Evolutionary conservation across 1,139 yeast species (phyloP).

Genomic region (Geotrichum aggregatum): DNA sequence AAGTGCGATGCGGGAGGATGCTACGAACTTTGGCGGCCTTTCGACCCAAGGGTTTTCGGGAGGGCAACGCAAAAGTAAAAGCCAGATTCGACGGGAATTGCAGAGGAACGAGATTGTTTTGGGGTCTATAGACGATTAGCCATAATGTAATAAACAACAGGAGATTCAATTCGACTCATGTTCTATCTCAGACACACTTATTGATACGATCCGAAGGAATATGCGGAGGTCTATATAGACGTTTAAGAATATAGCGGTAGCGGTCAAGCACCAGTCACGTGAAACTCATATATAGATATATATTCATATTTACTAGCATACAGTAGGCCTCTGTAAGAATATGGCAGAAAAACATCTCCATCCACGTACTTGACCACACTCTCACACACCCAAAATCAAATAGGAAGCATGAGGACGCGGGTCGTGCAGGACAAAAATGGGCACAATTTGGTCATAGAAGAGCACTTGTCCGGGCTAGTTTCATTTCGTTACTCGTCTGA

Average conservation of each 20-base stretch:
- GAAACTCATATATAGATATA: too few species aligned
- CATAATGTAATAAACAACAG: background rate
- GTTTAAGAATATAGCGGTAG: too few species aligned
- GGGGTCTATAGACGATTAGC: conserved; percentile 20
- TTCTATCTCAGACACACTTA: background rate
- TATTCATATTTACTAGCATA: too few species aligned
- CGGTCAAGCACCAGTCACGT: too few species aligned
- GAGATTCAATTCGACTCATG: background rate
- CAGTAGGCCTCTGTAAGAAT: too few species aligned
- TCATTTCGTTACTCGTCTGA: background rate
- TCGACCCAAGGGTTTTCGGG: conserved; percentile 7
- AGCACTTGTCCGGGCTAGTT: conserved; percentile 2
- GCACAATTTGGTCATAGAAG: conserved; percentile 11
- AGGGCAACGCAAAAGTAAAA: conserved; percentile 17
- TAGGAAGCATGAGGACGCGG: conserved; percentile 7
- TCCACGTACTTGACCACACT: too few species aligned
- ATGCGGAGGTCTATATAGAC: too few species aligned
- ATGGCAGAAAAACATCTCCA: too few species aligned
- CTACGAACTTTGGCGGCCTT: conserved; percentile 22
- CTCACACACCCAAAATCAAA: too few species aligned
- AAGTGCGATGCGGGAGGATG: conserved; percentile 52
- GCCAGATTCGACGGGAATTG: conserved; percentile 16
- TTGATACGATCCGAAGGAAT: too few species aligned
- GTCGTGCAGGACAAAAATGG: conserved; percentile 11
- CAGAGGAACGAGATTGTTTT: conserved; percentile 20